Evolutionary conservation across 495 filamentous ascomycete species (phyloP).

Genomic region (Bombardia bombarda): DNA sequence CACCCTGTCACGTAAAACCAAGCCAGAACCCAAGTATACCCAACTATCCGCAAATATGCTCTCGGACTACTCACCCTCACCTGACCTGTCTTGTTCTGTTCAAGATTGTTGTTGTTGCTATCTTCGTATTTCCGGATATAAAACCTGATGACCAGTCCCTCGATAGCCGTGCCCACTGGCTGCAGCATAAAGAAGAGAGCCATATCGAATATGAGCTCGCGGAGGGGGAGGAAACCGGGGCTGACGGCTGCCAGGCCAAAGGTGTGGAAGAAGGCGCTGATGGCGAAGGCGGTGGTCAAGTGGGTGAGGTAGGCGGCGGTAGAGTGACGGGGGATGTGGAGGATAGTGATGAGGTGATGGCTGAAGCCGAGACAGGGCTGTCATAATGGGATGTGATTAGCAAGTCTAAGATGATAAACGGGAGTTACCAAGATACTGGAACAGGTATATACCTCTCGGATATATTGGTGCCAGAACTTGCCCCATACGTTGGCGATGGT

Average conservation of each 20-base stretch:
- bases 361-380: constrained; percentile 15
- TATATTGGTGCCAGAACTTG: constrained; percentile 35
- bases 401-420: no score
- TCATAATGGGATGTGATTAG: no score
- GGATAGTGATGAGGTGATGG: constrained; percentile 18
- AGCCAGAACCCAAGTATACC: constrained; percentile 8
- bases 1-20: constrained; percentile 8
- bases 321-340: constrained; percentile 21
- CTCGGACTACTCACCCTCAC: neutral
- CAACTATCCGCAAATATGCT: neutral
- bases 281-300: constrained; percentile 25
- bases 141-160: constrained; percentile 7
- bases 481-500: constrained; percentile 16
- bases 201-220: constrained; percentile 10
- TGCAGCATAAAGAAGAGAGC: constrained; percentile 27
- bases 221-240: constrained; percentile 12
- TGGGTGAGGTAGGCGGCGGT: constrained; percentile 26
- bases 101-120: no score
- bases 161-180: constrained; percentile 23
- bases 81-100: no score
- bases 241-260: constrained; percentile 15
- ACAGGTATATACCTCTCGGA: constrained; percentile 21
- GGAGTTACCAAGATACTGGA: constrained; percentile 1
- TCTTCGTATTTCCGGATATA: no score
- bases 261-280: constrained; percentile 25